Evolutionary conservation across 2,329 filamentous ascomycete genomes (phyloP).

Genomic region (Pseudogymnoascus sp.): DNA sequence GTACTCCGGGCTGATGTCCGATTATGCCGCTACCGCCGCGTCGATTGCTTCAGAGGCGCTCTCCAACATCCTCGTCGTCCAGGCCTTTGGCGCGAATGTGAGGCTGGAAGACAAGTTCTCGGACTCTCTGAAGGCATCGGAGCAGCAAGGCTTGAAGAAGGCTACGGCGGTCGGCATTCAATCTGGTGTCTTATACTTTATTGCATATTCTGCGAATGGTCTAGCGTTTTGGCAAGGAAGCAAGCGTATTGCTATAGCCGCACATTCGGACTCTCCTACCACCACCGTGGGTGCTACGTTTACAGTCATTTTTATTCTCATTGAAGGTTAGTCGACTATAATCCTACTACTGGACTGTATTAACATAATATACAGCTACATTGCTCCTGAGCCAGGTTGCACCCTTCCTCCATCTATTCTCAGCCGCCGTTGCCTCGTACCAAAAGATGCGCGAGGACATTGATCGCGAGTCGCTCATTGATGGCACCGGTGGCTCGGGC

Average conservation of each 20-base stretch:
- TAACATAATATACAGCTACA: conserved; percentile 23
- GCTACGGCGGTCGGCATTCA: conserved; percentile 42
- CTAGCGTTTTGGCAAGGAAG: conserved; percentile 53
- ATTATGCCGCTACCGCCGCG: conserved; percentile 41
- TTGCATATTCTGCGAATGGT: conserved; percentile 49
- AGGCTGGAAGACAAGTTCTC: conserved; percentile 44
- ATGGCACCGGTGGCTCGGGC: conserved; percentile 17
- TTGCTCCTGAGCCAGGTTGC: conserved; percentile 57
- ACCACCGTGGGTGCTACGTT: conserved; percentile 34
- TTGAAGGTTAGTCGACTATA: conserved; percentile 36
- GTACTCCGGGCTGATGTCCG: conserved; percentile 36
- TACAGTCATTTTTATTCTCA: conserved; percentile 45
- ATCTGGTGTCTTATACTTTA: conserved; percentile 47
- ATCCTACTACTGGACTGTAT: neutral
- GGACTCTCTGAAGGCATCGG: conserved; percentile 35
- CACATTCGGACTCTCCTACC: conserved; percentile 11
- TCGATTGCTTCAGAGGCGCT: conserved; percentile 47
- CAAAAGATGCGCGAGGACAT: conserved; percentile 39
- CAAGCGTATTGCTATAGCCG: conserved; percentile 37
- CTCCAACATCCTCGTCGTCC: conserved; percentile 43
- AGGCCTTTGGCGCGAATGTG: conserved; percentile 43
- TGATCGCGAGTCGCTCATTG: conserved; percentile 17
- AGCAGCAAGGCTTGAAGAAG: conserved; percentile 42
- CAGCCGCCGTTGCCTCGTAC: conserved; percentile 50
- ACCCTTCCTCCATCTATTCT: conserved; percentile 55